Evolutionary conservation across 176 grass and related monocot species (phyloP).

Genomic region (Secale cereale): DNA sequence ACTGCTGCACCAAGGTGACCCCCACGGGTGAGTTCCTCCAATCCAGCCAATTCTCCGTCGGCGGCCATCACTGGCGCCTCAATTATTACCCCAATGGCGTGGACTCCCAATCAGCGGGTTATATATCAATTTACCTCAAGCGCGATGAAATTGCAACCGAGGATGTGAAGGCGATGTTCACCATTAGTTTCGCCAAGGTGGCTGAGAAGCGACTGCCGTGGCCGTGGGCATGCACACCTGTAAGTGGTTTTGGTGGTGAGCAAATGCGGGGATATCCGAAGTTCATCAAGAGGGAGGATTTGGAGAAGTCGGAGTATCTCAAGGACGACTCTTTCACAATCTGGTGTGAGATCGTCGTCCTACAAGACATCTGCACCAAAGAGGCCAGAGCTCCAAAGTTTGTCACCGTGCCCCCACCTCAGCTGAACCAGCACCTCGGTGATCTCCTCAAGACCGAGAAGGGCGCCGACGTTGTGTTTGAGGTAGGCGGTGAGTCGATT

Average conservation of each 20-base stretch:
- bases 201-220: neutral
- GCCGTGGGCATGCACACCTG: neutral
- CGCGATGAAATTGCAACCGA: neutral
- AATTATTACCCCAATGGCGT: neutral
- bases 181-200: neutral
- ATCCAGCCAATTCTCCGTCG: neutral
- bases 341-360: neutral
- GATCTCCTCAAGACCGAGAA: neutral
- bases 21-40: neutral
- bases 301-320: neutral
- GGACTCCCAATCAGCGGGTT: neutral
- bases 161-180: neutral
- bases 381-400: neutral
- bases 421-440: neutral
- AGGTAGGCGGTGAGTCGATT: neutral
- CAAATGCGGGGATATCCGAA: neutral
- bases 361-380: neutral
- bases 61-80: neutral
- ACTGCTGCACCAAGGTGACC: neutral
- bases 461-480: neutral
- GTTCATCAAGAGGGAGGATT: neutral
- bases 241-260: neutral
- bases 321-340: neutral
- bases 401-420: neutral
- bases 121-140: neutral